Base-by-base conservation (phyloP, 495 filamentous ascomycete species). In the Melanomma pulvis-pyrius region DNA sequence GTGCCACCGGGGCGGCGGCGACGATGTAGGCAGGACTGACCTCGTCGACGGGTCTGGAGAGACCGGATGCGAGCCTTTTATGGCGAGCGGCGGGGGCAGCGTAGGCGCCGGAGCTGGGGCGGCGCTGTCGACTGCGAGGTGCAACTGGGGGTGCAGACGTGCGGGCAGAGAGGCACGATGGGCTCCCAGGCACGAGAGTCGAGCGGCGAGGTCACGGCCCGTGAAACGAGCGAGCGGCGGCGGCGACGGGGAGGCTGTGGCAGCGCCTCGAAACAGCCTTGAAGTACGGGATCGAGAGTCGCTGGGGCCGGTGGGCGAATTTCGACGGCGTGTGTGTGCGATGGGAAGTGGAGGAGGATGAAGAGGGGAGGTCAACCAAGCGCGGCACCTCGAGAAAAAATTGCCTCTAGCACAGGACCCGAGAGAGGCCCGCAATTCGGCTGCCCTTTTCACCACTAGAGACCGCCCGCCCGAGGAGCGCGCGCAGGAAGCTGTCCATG, bases 191-290 rank as follows among this genome's bases (percentile, higher is more conserved):
- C 54, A 67, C 63, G 26, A 32, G 34, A 8, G 39, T 39, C 15
- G 9, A 25, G 22, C 29, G 21, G 39, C 55, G 63, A 54, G 47
- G 47, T 48, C 61, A 24, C 39, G 53, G 53, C 29, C 28, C 21
- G 54, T 19, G n/a, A 34, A 30, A 47, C 41, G 56, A 49, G 63
- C 48, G 44, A 36, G 63, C 48, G 50, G 63, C 48, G 39, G 26
- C 47, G 55, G 39, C 63, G 48, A 52, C 34, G 39, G 32, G 24
- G 49, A 12, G 24, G 49, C 61, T 21, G 34, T 54, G 49, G 49
- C 63, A 52, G 63, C 63, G 39, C 3, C 63, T 60, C 63, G 56
- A 61, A 39, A 30, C 46, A 26, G 63, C 25, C 63, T 47, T 41
- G 2, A n/a, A 48, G 0, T 30, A 46, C 28, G 17, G 8, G 11